Conservation (phyloP, 2,329 filamentous ascomycete species). For the Monosporascus sp. region DNA sequence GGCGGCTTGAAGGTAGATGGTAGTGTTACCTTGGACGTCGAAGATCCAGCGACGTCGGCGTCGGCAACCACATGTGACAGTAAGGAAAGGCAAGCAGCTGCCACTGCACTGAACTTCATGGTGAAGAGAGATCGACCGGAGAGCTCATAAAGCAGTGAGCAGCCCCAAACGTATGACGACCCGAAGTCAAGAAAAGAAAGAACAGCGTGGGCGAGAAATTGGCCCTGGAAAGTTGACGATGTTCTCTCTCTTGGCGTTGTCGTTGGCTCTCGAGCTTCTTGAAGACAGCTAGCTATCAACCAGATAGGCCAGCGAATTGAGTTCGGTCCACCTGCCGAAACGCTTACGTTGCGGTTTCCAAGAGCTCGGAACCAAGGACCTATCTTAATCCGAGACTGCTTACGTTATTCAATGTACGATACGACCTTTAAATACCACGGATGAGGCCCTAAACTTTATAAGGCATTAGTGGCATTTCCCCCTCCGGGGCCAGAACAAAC, state of each 20-base stretch:
- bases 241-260: constrained; percentile 7
- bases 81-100: constrained; percentile 55
- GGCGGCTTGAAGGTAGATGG: constrained; percentile 73
- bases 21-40: constrained; percentile 53
- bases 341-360: background rate
- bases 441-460: too few species aligned
- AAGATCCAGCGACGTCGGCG: constrained; percentile 23
- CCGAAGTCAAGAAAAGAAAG: constrained; percentile 7
- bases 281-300: constrained; percentile 19
- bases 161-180: constrained; percentile 13
- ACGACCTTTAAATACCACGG: too few species aligned
- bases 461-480: too few species aligned
- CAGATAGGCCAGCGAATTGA: background rate
- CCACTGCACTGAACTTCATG: constrained; percentile 46
- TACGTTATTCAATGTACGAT: background rate
- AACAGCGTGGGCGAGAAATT: constrained; percentile 8
- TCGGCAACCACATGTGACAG: constrained; percentile 40
- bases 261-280: constrained; percentile 5
- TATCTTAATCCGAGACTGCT: background rate
- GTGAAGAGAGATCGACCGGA: constrained; percentile 22
- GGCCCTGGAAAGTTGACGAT: constrained; percentile 3
- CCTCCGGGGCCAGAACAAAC: too few species aligned
- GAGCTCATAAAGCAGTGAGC: constrained; percentile 25
- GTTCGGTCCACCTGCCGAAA: background rate
- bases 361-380: background rate